Evolutionary conservation across 2,329 filamentous ascomycete species (phyloP).

Genomic region (Penicillium sp.): DNA sequence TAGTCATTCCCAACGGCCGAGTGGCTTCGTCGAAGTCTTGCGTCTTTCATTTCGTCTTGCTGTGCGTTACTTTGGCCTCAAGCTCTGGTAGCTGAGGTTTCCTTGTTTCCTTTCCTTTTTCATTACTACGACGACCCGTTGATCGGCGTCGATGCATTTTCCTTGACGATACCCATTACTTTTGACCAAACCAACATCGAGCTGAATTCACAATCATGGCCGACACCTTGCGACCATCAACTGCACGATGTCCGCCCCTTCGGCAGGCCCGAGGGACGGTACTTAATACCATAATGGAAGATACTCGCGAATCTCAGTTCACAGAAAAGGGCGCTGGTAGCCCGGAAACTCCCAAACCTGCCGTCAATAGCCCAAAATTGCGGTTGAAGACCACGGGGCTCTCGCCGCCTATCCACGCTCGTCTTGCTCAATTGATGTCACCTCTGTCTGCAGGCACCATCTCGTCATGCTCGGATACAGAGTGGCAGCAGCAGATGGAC

Average conservation of each 20-base stretch:
- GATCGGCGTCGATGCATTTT: conserved; percentile 30
- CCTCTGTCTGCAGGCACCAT: conserved; percentile 30
- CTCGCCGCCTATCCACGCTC: conserved; percentile 17
- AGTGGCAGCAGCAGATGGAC: conserved; percentile 59
- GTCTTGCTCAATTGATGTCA: conserved; percentile 27
- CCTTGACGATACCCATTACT: conserved; percentile 23
- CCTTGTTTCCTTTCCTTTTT: conserved; percentile 22
- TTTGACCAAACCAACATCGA: conserved; percentile 27
- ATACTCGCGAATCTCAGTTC: conserved; percentile 36
- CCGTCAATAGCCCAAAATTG: conserved; percentile 27
- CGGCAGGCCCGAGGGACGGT: conserved; percentile 54
- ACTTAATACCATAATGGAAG: conserved; percentile 62
- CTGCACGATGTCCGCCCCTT: conserved; percentile 48
- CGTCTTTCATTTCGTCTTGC: conserved; percentile 26
- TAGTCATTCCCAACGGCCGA: conserved; percentile 26
- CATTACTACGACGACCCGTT: conserved; percentile 23
- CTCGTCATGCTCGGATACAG: conserved; percentile 48
- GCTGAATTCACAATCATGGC: conserved; percentile 35
- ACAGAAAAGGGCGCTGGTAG: conserved; percentile 12
- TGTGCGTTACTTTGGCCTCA: conserved; percentile 18
- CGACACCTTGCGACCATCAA: conserved; percentile 44
- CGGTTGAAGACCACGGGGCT: conserved; percentile 32
- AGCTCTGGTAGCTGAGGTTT: conserved; percentile 33
- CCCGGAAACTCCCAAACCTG: conserved; percentile 6
- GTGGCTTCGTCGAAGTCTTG: conserved; percentile 19